Conservation (phyloP, 176 grass and related monocot genomes). For the Raddia guianensis region DNA sequence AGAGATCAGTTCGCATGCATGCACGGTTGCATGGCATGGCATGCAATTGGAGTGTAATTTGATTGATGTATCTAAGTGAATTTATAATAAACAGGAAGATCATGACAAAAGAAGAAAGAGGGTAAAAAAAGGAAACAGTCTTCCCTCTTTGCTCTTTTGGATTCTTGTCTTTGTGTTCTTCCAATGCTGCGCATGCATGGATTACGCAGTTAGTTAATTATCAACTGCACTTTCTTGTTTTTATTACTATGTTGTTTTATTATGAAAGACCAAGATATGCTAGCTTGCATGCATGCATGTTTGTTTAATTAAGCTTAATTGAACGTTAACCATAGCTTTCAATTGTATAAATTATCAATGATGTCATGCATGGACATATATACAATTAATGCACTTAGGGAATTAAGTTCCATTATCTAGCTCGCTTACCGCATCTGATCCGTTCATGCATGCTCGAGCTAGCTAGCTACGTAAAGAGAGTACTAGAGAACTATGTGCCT, state of each 20-base stretch:
- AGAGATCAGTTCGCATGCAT: slow-evolving; percentile 48
- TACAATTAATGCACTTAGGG: background rate
- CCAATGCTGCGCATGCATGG: slow-evolving; percentile 17
- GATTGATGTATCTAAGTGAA: slow-evolving; percentile 63
- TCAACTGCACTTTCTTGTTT: slow-evolving; percentile 30
- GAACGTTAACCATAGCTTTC: background rate
- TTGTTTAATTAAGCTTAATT: background rate
- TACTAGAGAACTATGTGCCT: background rate
- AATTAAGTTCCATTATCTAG: background rate
- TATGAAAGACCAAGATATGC: background rate
- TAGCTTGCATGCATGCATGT: too few relatives aligned
- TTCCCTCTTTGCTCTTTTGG: slow-evolving; percentile 42
- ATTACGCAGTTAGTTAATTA: background rate
- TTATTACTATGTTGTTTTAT: slow-evolving; percentile 5
- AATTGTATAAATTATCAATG: background rate
- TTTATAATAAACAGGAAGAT: slow-evolving; percentile 49
- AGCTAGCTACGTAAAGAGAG: background rate
- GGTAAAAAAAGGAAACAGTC: background rate
- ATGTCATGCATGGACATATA: background rate
- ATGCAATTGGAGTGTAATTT: slow-evolving; percentile 56
- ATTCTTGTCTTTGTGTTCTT: slow-evolving; percentile 34
- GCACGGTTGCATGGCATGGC: slow-evolving; percentile 34
- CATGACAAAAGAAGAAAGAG: background rate
- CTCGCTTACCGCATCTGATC: background rate
- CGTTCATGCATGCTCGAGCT: background rate